Evolutionary conservation across 495 filamentous ascomycete species (phyloP).

Genomic region (Daldinia caldariorum): DNA sequence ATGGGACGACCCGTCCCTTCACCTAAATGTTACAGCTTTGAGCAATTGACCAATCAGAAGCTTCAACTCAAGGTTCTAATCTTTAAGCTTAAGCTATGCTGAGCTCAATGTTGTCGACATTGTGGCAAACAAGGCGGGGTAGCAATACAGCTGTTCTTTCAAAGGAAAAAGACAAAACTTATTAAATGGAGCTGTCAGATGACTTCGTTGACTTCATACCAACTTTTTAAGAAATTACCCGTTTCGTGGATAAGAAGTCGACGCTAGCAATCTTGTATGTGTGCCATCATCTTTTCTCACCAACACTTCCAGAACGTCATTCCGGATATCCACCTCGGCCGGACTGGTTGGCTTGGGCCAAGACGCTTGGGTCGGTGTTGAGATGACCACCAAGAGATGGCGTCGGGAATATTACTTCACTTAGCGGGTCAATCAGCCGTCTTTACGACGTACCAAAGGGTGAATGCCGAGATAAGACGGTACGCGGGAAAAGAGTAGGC

Average conservation of each 20-base stretch:
- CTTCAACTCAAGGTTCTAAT: constrained; percentile 6
- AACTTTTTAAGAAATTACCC: neutral
- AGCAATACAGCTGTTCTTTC: constrained; percentile 23
- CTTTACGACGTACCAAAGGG: neutral
- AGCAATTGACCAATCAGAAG: constrained; percentile 41
- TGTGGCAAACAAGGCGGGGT: constrained; percentile 34
- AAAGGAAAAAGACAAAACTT: constrained; percentile 9
- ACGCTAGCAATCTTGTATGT: neutral
- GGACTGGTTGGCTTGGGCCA: neutral
- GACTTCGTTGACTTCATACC: constrained; percentile 26
- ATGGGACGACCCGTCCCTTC: constrained; percentile 39
- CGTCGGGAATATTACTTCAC: neutral
- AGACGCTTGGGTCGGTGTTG: neutral
- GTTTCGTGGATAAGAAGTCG: neutral
- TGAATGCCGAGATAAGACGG: neutral
- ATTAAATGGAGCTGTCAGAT: constrained; percentile 20
- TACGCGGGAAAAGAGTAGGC: neutral
- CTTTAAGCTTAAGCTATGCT: constrained; percentile 3
- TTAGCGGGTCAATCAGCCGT: neutral
- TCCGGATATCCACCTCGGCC: neutral
- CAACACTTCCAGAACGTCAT: constrained; percentile 12
- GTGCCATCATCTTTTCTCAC: neutral
- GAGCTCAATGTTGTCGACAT: neutral
- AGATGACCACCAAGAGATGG: neutral
- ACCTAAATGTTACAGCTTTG: constrained; percentile 15